phyloP scores from a whole-genome alignment of 441 rosid genomes.

The Bruguiera hainesii region DNA sequence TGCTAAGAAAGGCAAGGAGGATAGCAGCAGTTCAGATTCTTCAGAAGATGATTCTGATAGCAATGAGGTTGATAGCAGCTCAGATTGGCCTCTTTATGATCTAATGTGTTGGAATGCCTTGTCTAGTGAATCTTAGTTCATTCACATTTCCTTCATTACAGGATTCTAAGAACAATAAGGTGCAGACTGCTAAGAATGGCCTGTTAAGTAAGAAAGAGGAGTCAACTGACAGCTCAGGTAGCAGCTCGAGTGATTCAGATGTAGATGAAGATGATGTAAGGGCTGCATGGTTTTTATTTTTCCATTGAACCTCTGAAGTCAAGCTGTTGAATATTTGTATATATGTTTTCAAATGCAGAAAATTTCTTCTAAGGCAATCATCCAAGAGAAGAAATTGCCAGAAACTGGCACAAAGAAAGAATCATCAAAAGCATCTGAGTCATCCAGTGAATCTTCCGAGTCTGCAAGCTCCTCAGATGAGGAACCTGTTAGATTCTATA shows the following conservation, averaged over 20 bases:
- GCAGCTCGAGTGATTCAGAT: too few species aligned
- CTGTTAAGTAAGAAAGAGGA: constrained; percentile 23
- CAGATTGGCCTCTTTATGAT: neutral
- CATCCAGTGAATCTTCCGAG: neutral
- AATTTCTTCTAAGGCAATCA: too few species aligned
- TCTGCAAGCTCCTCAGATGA: constrained; percentile 29
- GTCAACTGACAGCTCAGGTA: neutral
- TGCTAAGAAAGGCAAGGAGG: constrained; percentile 10
- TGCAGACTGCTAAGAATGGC: constrained; percentile 35
- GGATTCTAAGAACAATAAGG: constrained; percentile 17
- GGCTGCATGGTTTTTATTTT: too few species aligned
- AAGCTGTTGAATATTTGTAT: too few species aligned
- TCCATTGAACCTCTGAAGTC: too few species aligned
- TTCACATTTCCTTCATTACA: neutral
- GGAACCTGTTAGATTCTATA: constrained; percentile 2
- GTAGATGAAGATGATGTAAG: too few species aligned
- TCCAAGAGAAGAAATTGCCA: too few species aligned
- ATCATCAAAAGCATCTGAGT: too few species aligned
- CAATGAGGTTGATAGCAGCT: constrained; percentile 2
- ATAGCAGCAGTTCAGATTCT: constrained; percentile 14
- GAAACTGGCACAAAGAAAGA: too few species aligned
- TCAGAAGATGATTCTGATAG: constrained; percentile 19
- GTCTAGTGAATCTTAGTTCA: neutral
- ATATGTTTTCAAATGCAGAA: too few species aligned
- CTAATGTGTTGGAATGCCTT: too few species aligned